Evolutionary conservation across 2,329 filamentous ascomycete species (phyloP).

Genomic region (Verticillium alfalfae): DNA sequence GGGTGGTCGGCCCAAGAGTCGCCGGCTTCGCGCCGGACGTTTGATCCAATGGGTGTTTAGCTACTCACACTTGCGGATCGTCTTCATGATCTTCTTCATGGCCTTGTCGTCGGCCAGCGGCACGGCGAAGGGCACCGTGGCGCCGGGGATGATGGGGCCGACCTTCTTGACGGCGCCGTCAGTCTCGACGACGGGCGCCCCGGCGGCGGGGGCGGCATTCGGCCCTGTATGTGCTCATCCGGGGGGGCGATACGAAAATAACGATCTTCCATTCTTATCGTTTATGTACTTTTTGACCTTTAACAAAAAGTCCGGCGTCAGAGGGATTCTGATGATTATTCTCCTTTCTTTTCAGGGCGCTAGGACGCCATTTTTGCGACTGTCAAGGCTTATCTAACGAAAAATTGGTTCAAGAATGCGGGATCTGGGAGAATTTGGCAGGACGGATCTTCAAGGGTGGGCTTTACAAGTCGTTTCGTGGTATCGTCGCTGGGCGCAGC

Average conservation of each 20-base stretch:
- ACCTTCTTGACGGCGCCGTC: constrained; percentile 38
- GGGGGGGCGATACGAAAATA: no score
- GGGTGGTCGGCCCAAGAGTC: no score
- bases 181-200: constrained; percentile 31
- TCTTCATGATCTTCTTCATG: constrained; percentile 56
- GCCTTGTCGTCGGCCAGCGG: constrained; percentile 77
- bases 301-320: no score
- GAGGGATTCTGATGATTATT: constrained; percentile 25
- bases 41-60: not conserved
- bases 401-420: no score
- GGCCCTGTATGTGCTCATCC: constrained; percentile 55
- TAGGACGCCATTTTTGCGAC: constrained; percentile 38
- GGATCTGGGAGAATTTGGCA: no score
- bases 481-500: not conserved
- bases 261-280: no score
- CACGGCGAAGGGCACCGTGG: constrained; percentile 77
- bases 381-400: not conserved
- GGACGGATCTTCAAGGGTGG: not conserved
- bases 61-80: constrained; percentile 48
- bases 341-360: constrained; percentile 43
- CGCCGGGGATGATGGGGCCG: constrained; percentile 39
- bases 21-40: no score
- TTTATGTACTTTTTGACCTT: no score
- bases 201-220: constrained; percentile 42
- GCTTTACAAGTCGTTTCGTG: not conserved